These are phyloP conservation scores for Syncephalastrum contaminatum DNA, from an alignment of 371 early-diverging fungal genomes.

Conservation along the genomic window DNA sequence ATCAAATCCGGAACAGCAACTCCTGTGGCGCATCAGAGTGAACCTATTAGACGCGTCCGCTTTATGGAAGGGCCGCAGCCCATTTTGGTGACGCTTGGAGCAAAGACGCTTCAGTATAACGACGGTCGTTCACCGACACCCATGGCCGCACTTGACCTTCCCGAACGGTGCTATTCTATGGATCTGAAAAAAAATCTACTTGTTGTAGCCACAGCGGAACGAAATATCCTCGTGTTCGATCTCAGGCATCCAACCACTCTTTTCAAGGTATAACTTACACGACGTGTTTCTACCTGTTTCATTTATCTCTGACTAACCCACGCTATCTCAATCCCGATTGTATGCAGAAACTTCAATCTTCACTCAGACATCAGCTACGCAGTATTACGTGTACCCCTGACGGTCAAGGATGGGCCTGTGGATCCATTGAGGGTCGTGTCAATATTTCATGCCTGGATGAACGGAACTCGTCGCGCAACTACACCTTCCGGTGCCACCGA, in stretches of 20 bases:
- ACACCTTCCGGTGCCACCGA: constrained; percentile 95
- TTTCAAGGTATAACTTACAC: constrained; percentile 52
- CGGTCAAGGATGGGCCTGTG: constrained; percentile 81
- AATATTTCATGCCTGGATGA: constrained; percentile 87
- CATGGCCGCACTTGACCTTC: constrained; percentile 69
- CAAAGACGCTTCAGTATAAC: constrained; percentile 92
- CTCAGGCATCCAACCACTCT: constrained; percentile 77
- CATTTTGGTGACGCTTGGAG: constrained; percentile 94
- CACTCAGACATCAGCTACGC: constrained; percentile 83
- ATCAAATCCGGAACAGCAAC: constrained; percentile 70
- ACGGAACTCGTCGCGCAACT: constrained; percentile 68
- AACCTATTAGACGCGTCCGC: constrained; percentile 68
- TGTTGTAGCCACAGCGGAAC: constrained; percentile 50
- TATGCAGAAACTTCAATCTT: constrained; percentile 26
- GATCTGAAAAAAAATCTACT: constrained; percentile 62
- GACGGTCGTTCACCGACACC: constrained; percentile 80
- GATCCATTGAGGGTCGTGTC: constrained; percentile 90
- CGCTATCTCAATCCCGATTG: no score
- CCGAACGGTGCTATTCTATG: constrained; percentile 90
- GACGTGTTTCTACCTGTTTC: not conserved
- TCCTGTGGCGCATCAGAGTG: constrained; percentile 80
- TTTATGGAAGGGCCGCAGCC: constrained; percentile 67
- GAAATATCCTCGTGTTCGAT: constrained; percentile 74
- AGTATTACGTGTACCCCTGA: constrained; percentile 74
- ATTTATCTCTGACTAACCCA: no score